Evolutionary conservation across 352 stramenopile genomes (phyloP), one percentile per base, ranked within the genome.

Genomic region (Phytophthora uliginosa): DNA sequence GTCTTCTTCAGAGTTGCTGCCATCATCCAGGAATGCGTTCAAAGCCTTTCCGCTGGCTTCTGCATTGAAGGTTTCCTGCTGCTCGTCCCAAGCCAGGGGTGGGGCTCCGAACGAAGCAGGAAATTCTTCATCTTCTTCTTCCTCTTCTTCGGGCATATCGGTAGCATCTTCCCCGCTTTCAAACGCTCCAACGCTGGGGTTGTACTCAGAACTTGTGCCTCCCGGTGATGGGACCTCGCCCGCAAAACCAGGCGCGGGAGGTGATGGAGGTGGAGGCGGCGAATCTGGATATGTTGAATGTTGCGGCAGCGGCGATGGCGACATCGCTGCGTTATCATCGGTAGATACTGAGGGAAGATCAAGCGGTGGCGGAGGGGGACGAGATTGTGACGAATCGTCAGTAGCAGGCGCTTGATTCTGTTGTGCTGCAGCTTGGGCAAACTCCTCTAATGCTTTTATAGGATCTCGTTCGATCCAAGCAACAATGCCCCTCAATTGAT

Each of bases 61-160:
- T 0, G 79, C 79, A 58, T 90, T 90, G 66, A 92, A 95, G 8
- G 59, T 59, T 3, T 74, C 56, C 1, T 71, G 38, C 8, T 75
- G 50, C 40, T 77, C 68, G 8, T 75, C 54, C 60, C 75, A 82
- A 58, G 63, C 70, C n/a, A 69, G 59, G 6, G 77, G 73, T n/a
- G 73, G 59, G 2, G 60, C 59, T 3, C 74, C 76, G 64, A 87
- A 93, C 8, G 83, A 81, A 34, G 64, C 65, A 42, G 88, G 88
- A 59, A 95, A 94, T 24, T 82, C 86, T 72, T 95, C 88, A 36
- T 95, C 86, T 78, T 94, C 85, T 69, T 93, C 86, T n/a, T 88
- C 81, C 45, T 82, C 82, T 59, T 85, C 83, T 63, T 88, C 77
- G n/a, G 45, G 52, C 18, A 71, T 54, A 38, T 65, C 53, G 36